Evolutionary conservation across 2,329 filamentous ascomycete genomes (phyloP), one percentile per base, ranked within the genome.

Genomic region (Monosporascus sp.): DNA sequence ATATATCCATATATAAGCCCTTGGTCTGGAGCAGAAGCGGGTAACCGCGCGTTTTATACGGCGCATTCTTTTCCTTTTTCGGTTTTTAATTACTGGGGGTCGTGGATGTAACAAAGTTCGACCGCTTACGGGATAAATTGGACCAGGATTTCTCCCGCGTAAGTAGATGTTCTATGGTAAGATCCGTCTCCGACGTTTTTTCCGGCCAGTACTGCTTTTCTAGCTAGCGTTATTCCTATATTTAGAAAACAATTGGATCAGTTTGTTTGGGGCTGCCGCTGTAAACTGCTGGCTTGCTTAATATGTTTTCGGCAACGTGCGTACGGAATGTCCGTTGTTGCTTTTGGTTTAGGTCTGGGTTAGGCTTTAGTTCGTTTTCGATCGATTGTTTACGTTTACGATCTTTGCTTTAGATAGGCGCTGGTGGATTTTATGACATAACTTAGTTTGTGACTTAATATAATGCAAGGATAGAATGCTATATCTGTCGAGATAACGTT

Each of bases 1-100:
- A 72, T 50, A 70, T 62, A 15, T 48, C 50, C 67, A 78, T 74
- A 52, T 68, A 74, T 58, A 66, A 72, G 25, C 73, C 71, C 53
- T 73, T 73, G 18, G 65, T 70, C 31, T 57, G 61, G 52, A 77
- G 74, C 1, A 72, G 46, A 14, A 51, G 63, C 57, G 61, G 50
- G 57, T 76, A n/a, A 77, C 65, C 65, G 48, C 61, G 52, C 59
- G 72, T 60, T 56, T 58, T 48, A 52, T 75, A 75, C n/a, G 55
- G 65, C 2, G 67, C 60, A 58, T 63, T 73, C 61, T 73, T 75
- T 60, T 63, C 66, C 51, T 72, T 70, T 47, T 67, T 66, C 53
- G 62, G 66, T 63, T 61, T 71, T 60, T 72, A 62, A 61, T 74
- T 69, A 56, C 68, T 74, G 15, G 70, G 63, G 24, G 68, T 73